Evolutionary conservation across 257 asterid species (phyloP).

Genomic region (Nicotiana tomentosiformis): DNA sequence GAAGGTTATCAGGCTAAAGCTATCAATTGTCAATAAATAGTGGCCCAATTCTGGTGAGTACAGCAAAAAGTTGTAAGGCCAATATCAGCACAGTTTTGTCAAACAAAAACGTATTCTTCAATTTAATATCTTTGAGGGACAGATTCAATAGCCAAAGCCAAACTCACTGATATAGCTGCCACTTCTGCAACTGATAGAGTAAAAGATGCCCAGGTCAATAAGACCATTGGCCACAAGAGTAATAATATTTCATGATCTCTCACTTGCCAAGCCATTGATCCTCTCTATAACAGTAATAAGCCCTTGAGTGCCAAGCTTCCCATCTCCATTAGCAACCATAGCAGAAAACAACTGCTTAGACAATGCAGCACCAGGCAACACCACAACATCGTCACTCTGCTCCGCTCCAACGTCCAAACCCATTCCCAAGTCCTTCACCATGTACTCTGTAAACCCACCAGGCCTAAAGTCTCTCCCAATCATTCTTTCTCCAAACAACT

Average conservation of each 20-base stretch:
- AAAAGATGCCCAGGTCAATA: no score
- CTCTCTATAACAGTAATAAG: conserved; percentile 60
- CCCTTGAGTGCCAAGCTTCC: conserved; percentile 70
- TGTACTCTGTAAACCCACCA: conserved; percentile 76
- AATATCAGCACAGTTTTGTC: not conserved
- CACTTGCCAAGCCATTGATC: conserved; percentile 37
- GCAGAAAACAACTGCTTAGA: conserved; percentile 62
- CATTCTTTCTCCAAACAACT: conserved; percentile 82
- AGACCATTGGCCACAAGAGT: no score
- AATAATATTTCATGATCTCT: not conserved
- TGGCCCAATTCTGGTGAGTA: not conserved
- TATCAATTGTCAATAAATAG: not conserved
- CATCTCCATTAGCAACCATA: conserved; percentile 89
- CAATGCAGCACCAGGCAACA: conserved; percentile 79
- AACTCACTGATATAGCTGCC: not conserved
- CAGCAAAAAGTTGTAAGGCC: not conserved
- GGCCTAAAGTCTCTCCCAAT: conserved; percentile 61
- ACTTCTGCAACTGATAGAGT: no score
- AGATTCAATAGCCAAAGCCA: not conserved
- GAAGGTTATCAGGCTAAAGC: not conserved
- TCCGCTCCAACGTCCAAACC: conserved; percentile 53
- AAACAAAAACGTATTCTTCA: not conserved
- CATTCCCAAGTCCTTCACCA: conserved; percentile 95
- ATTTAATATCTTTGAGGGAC: not conserved
- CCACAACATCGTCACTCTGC: conserved; percentile 40